A percentile compares a stretch with the other conserved stretches of the same genome.
These are phyloP conservation scores for Salvia hispanica DNA, from an alignment of 257 asterid species.

Conservation along the genomic window DNA sequence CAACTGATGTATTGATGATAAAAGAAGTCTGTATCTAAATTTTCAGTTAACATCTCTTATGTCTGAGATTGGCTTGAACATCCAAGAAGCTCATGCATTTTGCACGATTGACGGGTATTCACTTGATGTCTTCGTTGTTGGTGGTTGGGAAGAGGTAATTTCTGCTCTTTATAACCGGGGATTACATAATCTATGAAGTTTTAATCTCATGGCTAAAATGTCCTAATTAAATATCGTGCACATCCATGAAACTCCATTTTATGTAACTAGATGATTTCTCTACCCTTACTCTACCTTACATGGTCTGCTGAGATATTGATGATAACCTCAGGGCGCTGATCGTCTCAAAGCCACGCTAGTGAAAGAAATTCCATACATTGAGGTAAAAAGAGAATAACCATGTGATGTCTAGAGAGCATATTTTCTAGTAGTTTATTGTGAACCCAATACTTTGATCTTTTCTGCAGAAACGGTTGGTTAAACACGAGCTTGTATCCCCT, in stretches of 20 bases:
- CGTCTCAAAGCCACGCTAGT: slow-evolving; percentile 54
- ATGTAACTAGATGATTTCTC: neutral
- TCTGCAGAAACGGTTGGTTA: slow-evolving; percentile 47
- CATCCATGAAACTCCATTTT: neutral
- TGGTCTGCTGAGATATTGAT: neutral
- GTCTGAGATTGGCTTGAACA: slow-evolving; percentile 90
- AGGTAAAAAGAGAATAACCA: slow-evolving; percentile 47
- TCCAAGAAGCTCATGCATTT: slow-evolving; percentile 99
- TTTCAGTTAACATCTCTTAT: slow-evolving; percentile 78
- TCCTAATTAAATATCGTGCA: neutral
- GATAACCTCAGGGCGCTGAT: slow-evolving; percentile 54
- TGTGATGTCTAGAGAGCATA: neutral
- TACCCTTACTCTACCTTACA: neutral
- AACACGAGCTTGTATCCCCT: slow-evolving; percentile 40
- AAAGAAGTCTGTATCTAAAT: neutral
- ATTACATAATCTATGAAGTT: neutral
- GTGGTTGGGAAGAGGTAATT: slow-evolving; percentile 81
- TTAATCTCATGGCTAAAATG: neutral
- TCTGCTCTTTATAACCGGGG: neutral
- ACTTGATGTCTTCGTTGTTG: slow-evolving; percentile 87
- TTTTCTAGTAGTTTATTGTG: neutral
- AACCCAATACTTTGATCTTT: slow-evolving; percentile 12
- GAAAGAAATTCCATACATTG: slow-evolving; percentile 66
- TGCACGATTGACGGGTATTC: slow-evolving; percentile 90
- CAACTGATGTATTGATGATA: slow-evolving; percentile 6